Conservation (phyloP, 2,329 filamentous ascomycete species). For the Teratosphaeria epicoccoides region DNA sequence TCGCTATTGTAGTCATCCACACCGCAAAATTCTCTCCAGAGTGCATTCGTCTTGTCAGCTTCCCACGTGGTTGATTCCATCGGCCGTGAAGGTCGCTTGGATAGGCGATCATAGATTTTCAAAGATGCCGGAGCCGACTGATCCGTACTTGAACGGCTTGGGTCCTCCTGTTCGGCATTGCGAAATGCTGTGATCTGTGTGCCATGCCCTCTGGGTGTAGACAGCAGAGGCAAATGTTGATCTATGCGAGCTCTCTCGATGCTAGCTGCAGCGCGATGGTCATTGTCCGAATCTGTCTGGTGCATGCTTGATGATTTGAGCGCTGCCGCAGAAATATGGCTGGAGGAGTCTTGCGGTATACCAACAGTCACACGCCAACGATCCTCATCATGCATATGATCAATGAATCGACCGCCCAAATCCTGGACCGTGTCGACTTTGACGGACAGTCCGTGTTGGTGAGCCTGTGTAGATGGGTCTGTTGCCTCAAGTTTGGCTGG, state of each 20-base stretch:
- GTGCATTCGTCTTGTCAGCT: conserved; percentile 9
- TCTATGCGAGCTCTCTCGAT: neutral
- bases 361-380: conserved; percentile 9
- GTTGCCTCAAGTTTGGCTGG: neutral
- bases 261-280: neutral
- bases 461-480: neutral
- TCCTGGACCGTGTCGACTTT: neutral
- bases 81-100: neutral
- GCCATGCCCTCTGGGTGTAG: conserved; percentile 2
- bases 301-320: conserved; percentile 13
- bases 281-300: conserved; percentile 5
- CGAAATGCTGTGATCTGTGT: conserved; percentile 2
- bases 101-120: conserved; percentile 1
- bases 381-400: conserved; percentile 6
- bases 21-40: conserved; percentile 18
- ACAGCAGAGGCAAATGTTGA: neutral
- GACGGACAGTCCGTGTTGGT: neutral
- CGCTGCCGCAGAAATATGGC: conserved; percentile 10
- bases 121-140: conserved; percentile 6
- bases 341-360: conserved; percentile 7
- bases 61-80: neutral
- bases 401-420: neutral
- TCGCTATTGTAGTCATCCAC: conserved; percentile 11
- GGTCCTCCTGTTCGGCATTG: neutral
- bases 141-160: neutral